Conservation (phyloP, 257 asterid species). For the Misopates orontium region DNA sequence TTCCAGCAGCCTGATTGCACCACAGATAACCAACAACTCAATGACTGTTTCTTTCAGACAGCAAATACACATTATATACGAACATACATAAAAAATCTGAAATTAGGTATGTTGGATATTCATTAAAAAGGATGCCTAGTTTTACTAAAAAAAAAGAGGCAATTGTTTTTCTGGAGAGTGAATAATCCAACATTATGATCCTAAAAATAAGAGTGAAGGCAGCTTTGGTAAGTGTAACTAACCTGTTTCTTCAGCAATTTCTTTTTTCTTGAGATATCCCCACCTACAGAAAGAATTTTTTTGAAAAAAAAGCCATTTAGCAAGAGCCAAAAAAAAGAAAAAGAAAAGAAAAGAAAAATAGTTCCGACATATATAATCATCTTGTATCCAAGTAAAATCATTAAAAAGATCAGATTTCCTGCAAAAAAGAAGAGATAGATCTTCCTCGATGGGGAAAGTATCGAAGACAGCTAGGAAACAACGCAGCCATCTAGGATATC, state of each 20-base stretch:
- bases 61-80: not conserved
- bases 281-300: constrained; percentile 59
- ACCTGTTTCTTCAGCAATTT: constrained; percentile 94
- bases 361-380: not conserved
- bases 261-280: constrained; percentile 93
- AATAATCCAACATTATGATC: too few relatives aligned
- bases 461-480: not conserved
- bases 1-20: constrained; percentile 85
- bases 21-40: constrained; percentile 8
- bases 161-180: too few relatives aligned
- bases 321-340: too few relatives aligned
- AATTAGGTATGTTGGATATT: not conserved
- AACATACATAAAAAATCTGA: not conserved
- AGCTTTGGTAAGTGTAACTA: not conserved
- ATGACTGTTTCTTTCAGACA: not conserved
- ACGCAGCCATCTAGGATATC: not conserved
- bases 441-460: not conserved
- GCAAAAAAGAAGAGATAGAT: not conserved
- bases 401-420: not conserved
- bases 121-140: too few relatives aligned
- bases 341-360: not conserved
- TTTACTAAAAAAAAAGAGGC: too few relatives aligned
- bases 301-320: too few relatives aligned
- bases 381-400: too few relatives aligned
- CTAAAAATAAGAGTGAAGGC: too few relatives aligned